Percentiles rank a stretch among this genome's conserved stretches.
These are phyloP conservation scores for Chiua virens DNA, from an alignment of 768 basidiomycete genomes.

Conservation along the genomic window DNA sequence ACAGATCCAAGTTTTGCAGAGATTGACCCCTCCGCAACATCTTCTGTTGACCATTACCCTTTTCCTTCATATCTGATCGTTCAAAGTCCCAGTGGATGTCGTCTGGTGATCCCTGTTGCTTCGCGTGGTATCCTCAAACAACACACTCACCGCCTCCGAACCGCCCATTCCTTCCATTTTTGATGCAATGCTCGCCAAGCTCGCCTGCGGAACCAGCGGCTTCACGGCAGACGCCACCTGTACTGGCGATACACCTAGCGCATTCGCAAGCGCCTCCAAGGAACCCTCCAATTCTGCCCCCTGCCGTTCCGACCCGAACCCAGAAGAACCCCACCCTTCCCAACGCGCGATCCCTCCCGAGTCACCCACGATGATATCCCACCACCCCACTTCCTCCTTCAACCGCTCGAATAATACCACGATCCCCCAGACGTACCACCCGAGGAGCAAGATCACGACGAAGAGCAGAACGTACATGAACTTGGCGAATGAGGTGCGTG, in stretches of 20 bases:
- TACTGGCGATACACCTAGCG: slow-evolving; percentile 58
- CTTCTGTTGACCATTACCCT: neutral
- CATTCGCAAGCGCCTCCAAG: slow-evolving; percentile 59
- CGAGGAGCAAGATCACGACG: slow-evolving; percentile 41
- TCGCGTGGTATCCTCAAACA: slow-evolving; percentile 16
- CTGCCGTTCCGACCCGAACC: slow-evolving; percentile 1
- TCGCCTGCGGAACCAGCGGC: slow-evolving; percentile 59
- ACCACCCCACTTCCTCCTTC: slow-evolving; percentile 59
- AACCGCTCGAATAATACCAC: slow-evolving; percentile 45
- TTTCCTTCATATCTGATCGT: too few species aligned
- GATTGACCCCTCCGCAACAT: neutral
- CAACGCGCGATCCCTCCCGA: neutral
- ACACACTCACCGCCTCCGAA: slow-evolving; percentile 41
- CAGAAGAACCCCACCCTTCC: slow-evolving; percentile 3
- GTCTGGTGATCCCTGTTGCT: too few species aligned
- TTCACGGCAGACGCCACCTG: slow-evolving; percentile 65
- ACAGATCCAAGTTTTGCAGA: too few species aligned
- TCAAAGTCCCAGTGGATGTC: too few species aligned
- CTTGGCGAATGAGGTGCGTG: slow-evolving; percentile 18
- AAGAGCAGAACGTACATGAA: slow-evolving; percentile 52
- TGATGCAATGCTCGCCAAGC: slow-evolving; percentile 50
- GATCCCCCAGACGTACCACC: slow-evolving; percentile 53
- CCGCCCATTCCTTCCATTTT: slow-evolving; percentile 44
- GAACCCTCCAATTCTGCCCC: slow-evolving; percentile 47
- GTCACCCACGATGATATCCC: slow-evolving; percentile 30